These are phyloP conservation scores for Lippia alba DNA, from an alignment of 305 asterid species.

Conservation along the genomic window DNA sequence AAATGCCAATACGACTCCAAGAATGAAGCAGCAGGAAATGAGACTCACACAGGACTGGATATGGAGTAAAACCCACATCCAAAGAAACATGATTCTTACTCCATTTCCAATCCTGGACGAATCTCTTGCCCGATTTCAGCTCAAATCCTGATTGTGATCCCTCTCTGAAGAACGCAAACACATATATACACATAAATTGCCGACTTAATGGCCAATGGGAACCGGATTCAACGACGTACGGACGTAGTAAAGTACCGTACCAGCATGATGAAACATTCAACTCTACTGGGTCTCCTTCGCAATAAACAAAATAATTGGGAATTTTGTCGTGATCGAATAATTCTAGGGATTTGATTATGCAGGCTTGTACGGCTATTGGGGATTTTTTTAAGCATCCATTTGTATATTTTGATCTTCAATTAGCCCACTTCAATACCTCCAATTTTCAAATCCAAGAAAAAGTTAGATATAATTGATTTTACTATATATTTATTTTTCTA, in stretches of 20 bases:
- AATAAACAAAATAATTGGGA: neutral
- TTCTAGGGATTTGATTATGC: neutral
- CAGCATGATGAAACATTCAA: neutral
- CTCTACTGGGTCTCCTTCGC: too few relatives aligned
- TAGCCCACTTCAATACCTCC: too few relatives aligned
- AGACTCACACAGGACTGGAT: slow-evolving; percentile 35
- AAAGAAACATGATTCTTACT: slow-evolving; percentile 1
- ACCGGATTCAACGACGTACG: too few relatives aligned
- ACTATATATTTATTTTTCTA: too few relatives aligned
- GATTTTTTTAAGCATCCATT: neutral
- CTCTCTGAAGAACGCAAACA: neutral
- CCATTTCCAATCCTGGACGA: slow-evolving; percentile 30
- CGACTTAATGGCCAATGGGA: too few relatives aligned
- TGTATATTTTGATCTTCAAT: neutral
- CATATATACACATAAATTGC: neutral
- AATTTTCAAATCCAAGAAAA: too few relatives aligned
- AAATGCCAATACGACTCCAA: neutral
- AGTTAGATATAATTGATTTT: too few relatives aligned
- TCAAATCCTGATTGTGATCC: neutral
- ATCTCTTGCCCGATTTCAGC: slow-evolving; percentile 10
- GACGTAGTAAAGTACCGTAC: neutral
- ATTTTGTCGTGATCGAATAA: neutral
- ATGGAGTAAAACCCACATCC: slow-evolving; percentile 30
- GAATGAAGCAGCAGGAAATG: slow-evolving; percentile 4
- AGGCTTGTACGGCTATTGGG: neutral